phyloP scores from a whole-genome alignment of 805 yeast genomes.

The Candida awuae region DNA sequence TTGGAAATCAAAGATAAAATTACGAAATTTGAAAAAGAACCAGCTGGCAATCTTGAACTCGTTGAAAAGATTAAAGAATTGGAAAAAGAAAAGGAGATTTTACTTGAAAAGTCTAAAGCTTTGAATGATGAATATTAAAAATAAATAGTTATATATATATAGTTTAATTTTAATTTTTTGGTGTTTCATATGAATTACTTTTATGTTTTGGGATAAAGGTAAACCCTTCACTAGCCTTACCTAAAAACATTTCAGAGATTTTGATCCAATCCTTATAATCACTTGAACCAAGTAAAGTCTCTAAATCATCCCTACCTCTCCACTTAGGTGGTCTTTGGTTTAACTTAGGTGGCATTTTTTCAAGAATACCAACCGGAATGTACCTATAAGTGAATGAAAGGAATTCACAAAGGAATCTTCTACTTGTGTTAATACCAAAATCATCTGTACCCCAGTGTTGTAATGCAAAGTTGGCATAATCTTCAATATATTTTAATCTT shows the following conservation, averaged over 20 bases:
- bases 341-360: conserved; percentile 75
- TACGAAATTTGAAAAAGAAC: conserved; percentile 17
- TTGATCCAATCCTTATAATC: conserved; percentile 95
- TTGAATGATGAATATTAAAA: conserved; percentile 57
- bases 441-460: conserved; percentile 98
- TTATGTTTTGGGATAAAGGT: conserved; percentile 90
- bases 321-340: conserved; percentile 93
- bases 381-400: conserved; percentile 90
- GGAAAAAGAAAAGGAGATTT: conserved; percentile 54
- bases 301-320: conserved; percentile 89
- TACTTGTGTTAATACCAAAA: conserved; percentile 79
- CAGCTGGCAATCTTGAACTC: conserved; percentile 25
- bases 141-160: neutral
- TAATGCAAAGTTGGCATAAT: conserved; percentile 71
- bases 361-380: conserved; percentile 89
- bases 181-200: conserved; percentile 62
- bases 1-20: conserved; percentile 52
- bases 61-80: conserved; percentile 46
- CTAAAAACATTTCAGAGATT: conserved; percentile 89
- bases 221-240: conserved; percentile 70
- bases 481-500: conserved; percentile 65
- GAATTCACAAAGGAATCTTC: conserved; percentile 91
- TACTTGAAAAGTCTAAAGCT: conserved; percentile 66
- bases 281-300: conserved; percentile 75
- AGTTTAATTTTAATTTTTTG: conserved; percentile 1